Evolutionary conservation across 129 eudicot species (phyloP), one percentile per base, ranked within the genome.

Genomic region (Solidago caesia): DNA sequence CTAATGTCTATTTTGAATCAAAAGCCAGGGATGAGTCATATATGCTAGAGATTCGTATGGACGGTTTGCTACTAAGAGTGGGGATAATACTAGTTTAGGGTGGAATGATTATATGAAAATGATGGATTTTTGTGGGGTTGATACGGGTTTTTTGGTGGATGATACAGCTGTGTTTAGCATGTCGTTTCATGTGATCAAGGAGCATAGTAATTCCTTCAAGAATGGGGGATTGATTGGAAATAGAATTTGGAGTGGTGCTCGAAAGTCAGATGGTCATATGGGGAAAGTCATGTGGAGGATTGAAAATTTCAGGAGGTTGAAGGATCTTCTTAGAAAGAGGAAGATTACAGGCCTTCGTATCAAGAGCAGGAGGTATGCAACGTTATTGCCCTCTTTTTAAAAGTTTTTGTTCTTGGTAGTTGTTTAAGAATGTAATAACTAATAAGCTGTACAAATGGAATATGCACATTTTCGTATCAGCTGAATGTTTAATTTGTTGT

Each of bases 31-130:
- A 12, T 84, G 60, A 89, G 84, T 72, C 98, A 21, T 21, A 21
- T 21, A 21, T 21, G 89, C 21, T 43, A 84, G 96, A 84, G 98
- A 94, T 70, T 88, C 97, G 0, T 94, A 94, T 79, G 98, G 98
- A 49, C 78, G 98, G 72, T 94, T 94, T 87, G 97, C 98, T n/a
- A 89, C 91, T 80, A 94, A 90, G 79, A 88, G 88, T 58, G 98
- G 98, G 72, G 98, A 94, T 73, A 94, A 91, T 75, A 94, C 98
- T 15, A 94, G 98, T 76, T 91, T 94, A 87, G 98, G 98, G 15
- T 94, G 98, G 98, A 94, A 94, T 84, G 98, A 94, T 75, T 94
- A 90, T 59, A 94, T 90, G 98, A 91, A 88, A 71, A 94, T 94
- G 98, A 47, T 77, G 1, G 98, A 94, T 46, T 94, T 94, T 73